Conservation (phyloP, 2,329 filamentous ascomycete genomes). For the Scytalidium sp. region DNA sequence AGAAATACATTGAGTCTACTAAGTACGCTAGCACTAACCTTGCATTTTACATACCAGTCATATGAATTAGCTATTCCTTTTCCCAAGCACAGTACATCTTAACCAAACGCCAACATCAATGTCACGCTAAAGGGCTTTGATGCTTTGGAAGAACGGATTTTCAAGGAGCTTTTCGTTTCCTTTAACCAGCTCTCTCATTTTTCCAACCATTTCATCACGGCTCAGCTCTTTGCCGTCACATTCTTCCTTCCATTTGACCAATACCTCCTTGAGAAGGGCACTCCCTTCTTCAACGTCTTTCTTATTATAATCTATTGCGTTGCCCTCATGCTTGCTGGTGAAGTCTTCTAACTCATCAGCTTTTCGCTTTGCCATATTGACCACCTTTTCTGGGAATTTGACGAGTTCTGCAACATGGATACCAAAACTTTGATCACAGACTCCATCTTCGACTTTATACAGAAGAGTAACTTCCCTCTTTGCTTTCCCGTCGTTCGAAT, state of each 20-base stretch:
- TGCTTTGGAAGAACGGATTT: slow-evolving; percentile 67
- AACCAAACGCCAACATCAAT: slow-evolving; percentile 2
- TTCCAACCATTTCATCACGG: slow-evolving; percentile 72
- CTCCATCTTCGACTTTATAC: slow-evolving; percentile 93
- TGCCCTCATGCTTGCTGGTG: slow-evolving; percentile 68
- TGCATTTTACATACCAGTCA: not conserved
- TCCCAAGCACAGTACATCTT: not conserved
- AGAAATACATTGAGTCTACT: too few species aligned
- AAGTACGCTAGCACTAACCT: not conserved
- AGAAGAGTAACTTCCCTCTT: slow-evolving; percentile 85
- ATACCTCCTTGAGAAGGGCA: slow-evolving; percentile 75
- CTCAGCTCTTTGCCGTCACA: slow-evolving; percentile 57
- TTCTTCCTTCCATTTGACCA: slow-evolving; percentile 83
- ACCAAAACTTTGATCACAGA: slow-evolving; percentile 96
- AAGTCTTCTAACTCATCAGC: slow-evolving; percentile 98
- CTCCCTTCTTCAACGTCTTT: slow-evolving; percentile 90
- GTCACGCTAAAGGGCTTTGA: slow-evolving; percentile 35
- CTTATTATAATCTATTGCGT: slow-evolving; percentile 64
- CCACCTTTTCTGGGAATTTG: slow-evolving; percentile 92
- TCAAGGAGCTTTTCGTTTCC: slow-evolving; percentile 62
- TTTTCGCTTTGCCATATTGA: slow-evolving; percentile 99
- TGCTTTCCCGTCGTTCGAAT: slow-evolving; percentile 31
- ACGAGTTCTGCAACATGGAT: slow-evolving; percentile 98
- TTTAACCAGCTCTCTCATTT: slow-evolving; percentile 76
- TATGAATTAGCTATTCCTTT: not conserved